Percentiles rank a stretch among this genome's conserved stretches.
phyloP scores from a whole-genome alignment of 106 monocot genomes.

The Dendrobium nobile region DNA sequence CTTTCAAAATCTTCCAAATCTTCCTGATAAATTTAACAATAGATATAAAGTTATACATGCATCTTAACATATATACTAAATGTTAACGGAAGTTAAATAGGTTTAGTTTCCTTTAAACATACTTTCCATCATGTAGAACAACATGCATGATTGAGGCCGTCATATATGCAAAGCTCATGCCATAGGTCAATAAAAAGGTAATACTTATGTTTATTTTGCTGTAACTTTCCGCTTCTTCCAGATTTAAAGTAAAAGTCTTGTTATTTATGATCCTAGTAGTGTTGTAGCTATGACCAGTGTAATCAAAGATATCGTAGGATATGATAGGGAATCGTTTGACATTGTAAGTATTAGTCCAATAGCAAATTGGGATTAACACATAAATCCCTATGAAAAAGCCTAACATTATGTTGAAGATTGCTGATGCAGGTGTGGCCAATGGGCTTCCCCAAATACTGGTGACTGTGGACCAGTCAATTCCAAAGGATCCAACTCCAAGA shows the following conservation, averaged over 20 bases:
- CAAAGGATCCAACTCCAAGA: constrained; percentile 54
- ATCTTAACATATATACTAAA: no score
- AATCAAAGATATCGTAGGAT: constrained; percentile 19
- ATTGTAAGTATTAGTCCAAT: constrained; percentile 39
- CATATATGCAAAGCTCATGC: constrained; percentile 56
- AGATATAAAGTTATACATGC: no score
- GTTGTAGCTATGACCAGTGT: constrained; percentile 27
- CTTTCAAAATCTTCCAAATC: constrained; percentile 18
- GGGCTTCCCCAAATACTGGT: constrained; percentile 29
- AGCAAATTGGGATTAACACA: constrained; percentile 30
- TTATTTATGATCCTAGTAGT: constrained; percentile 30
- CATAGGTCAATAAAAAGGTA: constrained; percentile 44
- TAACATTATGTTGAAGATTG: constrained; percentile 33
- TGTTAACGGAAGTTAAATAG: no score
- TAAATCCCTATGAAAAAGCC: constrained; percentile 30
- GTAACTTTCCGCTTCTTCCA: constrained; percentile 19
- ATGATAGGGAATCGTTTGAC: constrained; percentile 41
- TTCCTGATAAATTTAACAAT: not conserved
- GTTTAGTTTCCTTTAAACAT: not conserved
- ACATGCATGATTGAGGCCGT: constrained; percentile 67
- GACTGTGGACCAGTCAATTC: constrained; percentile 41
- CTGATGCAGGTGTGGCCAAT: constrained; percentile 22
- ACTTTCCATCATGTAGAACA: constrained; percentile 68
- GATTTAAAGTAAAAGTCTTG: constrained; percentile 27
- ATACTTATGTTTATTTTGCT: constrained; percentile 55